phyloP scores from a whole-genome alignment of 257 asterid species.

The Forsythia viridissima region DNA sequence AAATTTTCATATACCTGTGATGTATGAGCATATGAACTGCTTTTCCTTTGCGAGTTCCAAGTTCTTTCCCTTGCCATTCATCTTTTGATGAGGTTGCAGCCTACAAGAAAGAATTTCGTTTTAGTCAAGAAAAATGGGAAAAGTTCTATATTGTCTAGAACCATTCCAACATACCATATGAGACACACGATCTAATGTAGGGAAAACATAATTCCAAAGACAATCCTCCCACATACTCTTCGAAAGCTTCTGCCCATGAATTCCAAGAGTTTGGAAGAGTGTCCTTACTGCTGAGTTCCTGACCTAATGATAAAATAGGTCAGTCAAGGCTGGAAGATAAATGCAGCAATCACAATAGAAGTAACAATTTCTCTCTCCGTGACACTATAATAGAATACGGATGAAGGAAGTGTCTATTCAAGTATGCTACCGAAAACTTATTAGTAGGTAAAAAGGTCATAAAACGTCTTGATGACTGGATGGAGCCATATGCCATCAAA shows the following conservation, averaged over 20 bases:
- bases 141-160: constrained; percentile 17
- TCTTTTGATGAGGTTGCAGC: constrained; percentile 97
- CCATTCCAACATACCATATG: constrained; percentile 65
- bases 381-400: constrained; percentile 16
- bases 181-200: constrained; percentile 82
- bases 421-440: constrained; percentile 13
- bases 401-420: constrained; percentile 19
- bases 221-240: constrained; percentile 92
- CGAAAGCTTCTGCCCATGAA: constrained; percentile 96
- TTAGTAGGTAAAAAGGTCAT: not conserved
- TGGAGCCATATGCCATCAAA: no score
- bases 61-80: constrained; percentile 99
- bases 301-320: constrained; percentile 56
- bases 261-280: constrained; percentile 96
- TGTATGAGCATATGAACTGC: constrained; percentile 99
- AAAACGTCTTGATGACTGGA: not conserved
- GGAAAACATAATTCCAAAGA: constrained; percentile 87
- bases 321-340: constrained; percentile 23
- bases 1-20: constrained; percentile 64
- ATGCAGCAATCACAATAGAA: constrained; percentile 25
- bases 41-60: constrained; percentile 96
- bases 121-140: constrained; percentile 28
- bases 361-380: constrained; percentile 20
- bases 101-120: constrained; percentile 41
- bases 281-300: constrained; percentile 94